phyloP scores from a whole-genome alignment of 805 yeast species.

The Lipomyces chichibuensis region DNA sequence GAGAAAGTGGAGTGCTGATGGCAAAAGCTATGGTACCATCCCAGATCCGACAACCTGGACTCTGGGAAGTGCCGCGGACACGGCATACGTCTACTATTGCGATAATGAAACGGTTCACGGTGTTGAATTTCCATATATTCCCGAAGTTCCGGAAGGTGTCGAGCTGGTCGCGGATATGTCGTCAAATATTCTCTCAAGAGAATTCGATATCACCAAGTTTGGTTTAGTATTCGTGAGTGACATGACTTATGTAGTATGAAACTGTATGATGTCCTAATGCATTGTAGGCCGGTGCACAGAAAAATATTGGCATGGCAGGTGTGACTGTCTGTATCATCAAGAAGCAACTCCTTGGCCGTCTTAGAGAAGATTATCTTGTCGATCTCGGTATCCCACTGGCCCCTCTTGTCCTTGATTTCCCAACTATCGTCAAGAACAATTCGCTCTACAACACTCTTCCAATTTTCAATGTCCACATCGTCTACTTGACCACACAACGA shows the following conservation, averaged over 20 bases:
- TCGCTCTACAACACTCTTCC: constrained; percentile 96
- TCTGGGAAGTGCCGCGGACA: constrained; percentile 56
- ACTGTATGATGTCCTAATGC: neutral
- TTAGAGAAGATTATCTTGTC: constrained; percentile 63
- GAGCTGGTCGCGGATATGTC: constrained; percentile 95
- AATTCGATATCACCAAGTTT: constrained; percentile 77
- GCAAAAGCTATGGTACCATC: constrained; percentile 62
- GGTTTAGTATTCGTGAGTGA: constrained; percentile 68
- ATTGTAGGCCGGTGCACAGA: constrained; percentile 87
- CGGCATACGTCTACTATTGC: constrained; percentile 86
- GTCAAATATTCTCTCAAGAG: constrained; percentile 82
- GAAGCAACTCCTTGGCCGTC: constrained; percentile 67
- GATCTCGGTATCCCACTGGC: constrained; percentile 69
- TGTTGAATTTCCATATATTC: constrained; percentile 70
- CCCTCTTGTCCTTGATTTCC: constrained; percentile 88
- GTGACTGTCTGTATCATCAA: constrained; percentile 88
- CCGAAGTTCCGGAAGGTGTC: constrained; percentile 62
- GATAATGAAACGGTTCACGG: constrained; percentile 98
- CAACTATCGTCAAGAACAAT: constrained; percentile 83
- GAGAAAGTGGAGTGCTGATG: constrained; percentile 51
- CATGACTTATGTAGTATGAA: neutral
- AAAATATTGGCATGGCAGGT: constrained; percentile 96
- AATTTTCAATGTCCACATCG: constrained; percentile 84
- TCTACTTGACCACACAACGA: constrained; percentile 72
- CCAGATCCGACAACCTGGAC: constrained; percentile 67